Evolutionary conservation across 208 protist species (phyloP).

Genomic region (Leptomonas pyrrhocoris): DNA sequence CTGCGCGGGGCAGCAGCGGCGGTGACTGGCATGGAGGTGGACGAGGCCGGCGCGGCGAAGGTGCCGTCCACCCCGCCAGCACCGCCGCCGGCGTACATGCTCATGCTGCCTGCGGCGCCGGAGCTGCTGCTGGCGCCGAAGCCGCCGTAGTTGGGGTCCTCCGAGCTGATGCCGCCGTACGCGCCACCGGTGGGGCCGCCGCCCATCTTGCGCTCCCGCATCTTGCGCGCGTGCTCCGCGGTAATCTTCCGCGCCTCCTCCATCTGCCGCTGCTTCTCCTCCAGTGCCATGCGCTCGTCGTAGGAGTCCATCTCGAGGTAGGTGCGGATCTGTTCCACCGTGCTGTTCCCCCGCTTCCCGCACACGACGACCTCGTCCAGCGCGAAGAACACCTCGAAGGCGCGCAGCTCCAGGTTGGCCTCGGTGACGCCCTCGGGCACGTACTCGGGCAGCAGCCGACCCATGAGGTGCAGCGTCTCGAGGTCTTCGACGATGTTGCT

Average conservation of each 20-base stretch:
- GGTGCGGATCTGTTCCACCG: constrained; percentile 93
- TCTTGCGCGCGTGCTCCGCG: constrained; percentile 78
- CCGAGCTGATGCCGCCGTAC: constrained; percentile 82
- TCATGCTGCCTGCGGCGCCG: constrained; percentile 19
- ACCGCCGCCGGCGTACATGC: constrained; percentile 14
- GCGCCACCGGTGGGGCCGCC: constrained; percentile 40
- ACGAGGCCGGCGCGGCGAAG: constrained; percentile 17
- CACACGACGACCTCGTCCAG: constrained; percentile 97
- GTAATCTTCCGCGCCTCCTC: constrained; percentile 92
- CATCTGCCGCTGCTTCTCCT: constrained; percentile 86
- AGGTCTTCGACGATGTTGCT: constrained; percentile 99
- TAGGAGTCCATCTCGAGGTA: constrained; percentile 97
- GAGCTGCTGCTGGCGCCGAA: constrained; percentile 35
- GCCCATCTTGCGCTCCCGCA: constrained; percentile 71
- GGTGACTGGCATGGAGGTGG: constrained; percentile 9
- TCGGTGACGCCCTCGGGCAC: constrained; percentile 73
- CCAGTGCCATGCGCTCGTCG: constrained; percentile 92
- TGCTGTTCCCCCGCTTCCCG: constrained; percentile 95
- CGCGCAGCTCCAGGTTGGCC: constrained; percentile 70
- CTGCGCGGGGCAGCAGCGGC: constrained; percentile 30
- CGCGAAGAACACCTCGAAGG: constrained; percentile 96
- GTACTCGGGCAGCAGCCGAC: constrained; percentile 91
- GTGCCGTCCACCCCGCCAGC: constrained; percentile 10
- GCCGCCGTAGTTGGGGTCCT: constrained; percentile 48
- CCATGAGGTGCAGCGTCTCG: constrained; percentile 95